Evolutionary conservation across 2,329 filamentous ascomycete species (phyloP).

Genomic region (Xylariomycetidae sp.): DNA sequence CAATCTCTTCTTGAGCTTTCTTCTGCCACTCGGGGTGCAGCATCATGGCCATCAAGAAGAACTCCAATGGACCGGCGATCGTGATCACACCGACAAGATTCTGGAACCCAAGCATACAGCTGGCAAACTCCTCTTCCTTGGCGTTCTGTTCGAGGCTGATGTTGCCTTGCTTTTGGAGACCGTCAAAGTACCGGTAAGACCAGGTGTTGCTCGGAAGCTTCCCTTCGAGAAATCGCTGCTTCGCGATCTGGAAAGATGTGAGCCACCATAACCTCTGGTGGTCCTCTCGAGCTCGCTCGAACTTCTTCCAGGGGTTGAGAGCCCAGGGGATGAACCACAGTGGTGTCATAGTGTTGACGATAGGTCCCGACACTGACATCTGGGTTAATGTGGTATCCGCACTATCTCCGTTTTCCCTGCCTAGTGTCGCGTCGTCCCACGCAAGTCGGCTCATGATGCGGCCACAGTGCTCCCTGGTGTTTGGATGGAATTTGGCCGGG

Average conservation of each 20-base stretch:
- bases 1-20: conserved; percentile 51
- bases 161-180: conserved; percentile 35
- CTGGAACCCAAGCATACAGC: conserved; percentile 46
- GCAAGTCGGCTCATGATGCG: conserved; percentile 44
- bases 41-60: conserved; percentile 47
- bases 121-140: conserved; percentile 39
- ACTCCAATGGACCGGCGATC: conserved; percentile 42
- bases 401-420: conserved; percentile 38
- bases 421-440: conserved; percentile 43
- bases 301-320: conserved; percentile 43
- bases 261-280: conserved; percentile 41
- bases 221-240: conserved; percentile 33
- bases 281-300: conserved; percentile 37
- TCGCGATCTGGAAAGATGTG: conserved; percentile 33
- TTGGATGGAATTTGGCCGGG: conserved; percentile 37
- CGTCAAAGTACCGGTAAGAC: conserved; percentile 42
- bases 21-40: conserved; percentile 47
- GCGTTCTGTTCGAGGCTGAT: conserved; percentile 32
- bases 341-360: conserved; percentile 44
- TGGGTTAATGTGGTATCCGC: conserved; percentile 41
- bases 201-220: conserved; percentile 40
- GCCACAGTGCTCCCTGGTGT: conserved; percentile 43
- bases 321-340: conserved; percentile 39
- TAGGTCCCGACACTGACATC: conserved; percentile 46
- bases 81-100: conserved; percentile 46